Evolutionary conservation across 2,329 filamentous ascomycete species (phyloP), one percentile per base, ranked within the genome.

Genomic region (Aspergillus luchuensis): DNA sequence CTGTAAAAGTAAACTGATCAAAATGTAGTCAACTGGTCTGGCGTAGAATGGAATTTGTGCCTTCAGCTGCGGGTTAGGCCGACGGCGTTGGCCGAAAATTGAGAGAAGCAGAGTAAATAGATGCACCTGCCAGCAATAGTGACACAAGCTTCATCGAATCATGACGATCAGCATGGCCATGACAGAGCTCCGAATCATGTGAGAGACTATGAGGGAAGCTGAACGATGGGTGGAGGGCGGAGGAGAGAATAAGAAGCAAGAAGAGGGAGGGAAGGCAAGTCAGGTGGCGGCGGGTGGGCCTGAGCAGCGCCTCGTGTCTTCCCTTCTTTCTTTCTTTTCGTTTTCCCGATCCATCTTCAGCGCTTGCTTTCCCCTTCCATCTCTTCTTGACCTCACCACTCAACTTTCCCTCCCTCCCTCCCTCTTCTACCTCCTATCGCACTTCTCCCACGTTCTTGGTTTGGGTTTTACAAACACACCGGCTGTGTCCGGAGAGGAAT

Each of bases 361-460:
- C 23, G 25, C 23, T 30, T 28, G 19, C 45, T 23, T 28, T 23
- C 23, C 45, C 45, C 13, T 28, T 23, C 45, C 45, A 28, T 50
- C 33, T 25, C 38, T 36, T 56, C 56, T 62, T 60, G 58, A 58
- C 61, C 58, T 64, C 62, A 64, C 57, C 60, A 63, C 50, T 64
- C 47, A 55, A 53, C 58, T 43, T 52, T 57, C 56, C 11, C 8
- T 41, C 17, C 19, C 6, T 43, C 23, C 48, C 30, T 33, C 30
- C 17, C 28, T 28, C 51, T 45, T 38, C 58, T 45, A 56, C 33
- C 48, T 43, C 28, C 8, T 30, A 30, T 50, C 47, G 10, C 25
- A 11, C 25, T 30, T 21, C 47, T 28, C 47, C 23, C 47, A 50
- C 47, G 25, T 30, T 28, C 8, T 33, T 33, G 13, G 25, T 28